These are phyloP conservation scores for Penicillium sp. DNA, from an alignment of 2,329 filamentous ascomycete genomes.

Conservation along the genomic window DNA sequence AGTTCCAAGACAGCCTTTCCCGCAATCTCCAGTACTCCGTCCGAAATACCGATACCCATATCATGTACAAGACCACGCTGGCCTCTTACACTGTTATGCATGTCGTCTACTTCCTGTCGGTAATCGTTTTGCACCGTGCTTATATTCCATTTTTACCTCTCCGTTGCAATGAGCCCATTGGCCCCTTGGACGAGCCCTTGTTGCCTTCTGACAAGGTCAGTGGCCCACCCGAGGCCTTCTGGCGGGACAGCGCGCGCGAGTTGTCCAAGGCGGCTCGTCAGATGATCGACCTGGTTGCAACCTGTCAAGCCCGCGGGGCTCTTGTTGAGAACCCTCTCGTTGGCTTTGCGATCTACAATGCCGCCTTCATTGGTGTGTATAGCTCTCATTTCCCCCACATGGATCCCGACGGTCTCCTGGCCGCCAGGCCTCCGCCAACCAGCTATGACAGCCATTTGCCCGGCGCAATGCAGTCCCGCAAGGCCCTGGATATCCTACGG, in stretches of 20 bases:
- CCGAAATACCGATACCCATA: conserved; percentile 55
- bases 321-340: conserved; percentile 57
- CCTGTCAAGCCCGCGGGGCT: conserved; percentile 51
- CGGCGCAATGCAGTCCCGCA: conserved; percentile 37
- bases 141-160: conserved; percentile 57
- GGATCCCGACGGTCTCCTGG: conserved; percentile 53
- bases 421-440: conserved; percentile 28
- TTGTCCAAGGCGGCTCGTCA: conserved; percentile 55
- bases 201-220: conserved; percentile 45
- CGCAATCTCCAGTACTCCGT: conserved; percentile 52
- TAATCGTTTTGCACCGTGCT: conserved; percentile 56
- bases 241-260: conserved; percentile 51
- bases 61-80: conserved; percentile 51
- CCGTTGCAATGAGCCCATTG: conserved; percentile 49
- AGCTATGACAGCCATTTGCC: conserved; percentile 27
- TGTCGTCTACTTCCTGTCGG: conserved; percentile 53
- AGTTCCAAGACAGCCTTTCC: conserved; percentile 53
- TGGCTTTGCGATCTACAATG: conserved; percentile 56
- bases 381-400: conserved; percentile 56
- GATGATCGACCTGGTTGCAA: conserved; percentile 53
- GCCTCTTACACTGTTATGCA: conserved; percentile 58
- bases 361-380: conserved; percentile 53
- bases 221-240: conserved; percentile 50
- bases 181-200: conserved; percentile 53
- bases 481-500: conserved; percentile 40